Evolutionary conservation across 2,329 filamentous ascomycete genomes (phyloP), one percentile per base, ranked within the genome.

Genomic region (Arachnomyces sp.): DNA sequence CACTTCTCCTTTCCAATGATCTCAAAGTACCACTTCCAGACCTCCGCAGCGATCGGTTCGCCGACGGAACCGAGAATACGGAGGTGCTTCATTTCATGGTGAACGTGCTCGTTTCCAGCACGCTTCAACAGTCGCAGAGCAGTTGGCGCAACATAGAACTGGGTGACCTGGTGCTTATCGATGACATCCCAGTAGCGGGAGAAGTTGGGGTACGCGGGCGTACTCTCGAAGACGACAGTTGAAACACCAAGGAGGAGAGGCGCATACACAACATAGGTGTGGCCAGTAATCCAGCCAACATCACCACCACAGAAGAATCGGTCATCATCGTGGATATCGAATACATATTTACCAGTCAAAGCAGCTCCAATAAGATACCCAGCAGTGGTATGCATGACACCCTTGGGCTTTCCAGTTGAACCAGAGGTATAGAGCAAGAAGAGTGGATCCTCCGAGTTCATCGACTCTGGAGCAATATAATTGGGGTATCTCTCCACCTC

Each of bases 1-100:
- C 86, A 83, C 64, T 94, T 82, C 65, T 90, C 82, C 74, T 88
- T 93, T 58, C 92, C 92, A 39, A 98, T 88, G 52, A 84, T 76
- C 65, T 96, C 88, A 62, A 88, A 90, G 70, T 96, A 98, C 92
- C 92, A 98, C 70, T 96, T 96, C 92, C 92, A 98, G 44, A 98
- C 84, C 65, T 98, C 92, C 15, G 90, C 86, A 13, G 92, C 90
- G 56, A 98, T 98, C 30, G 92, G 92, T 71, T 98, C 92, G 52
- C 92, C 92, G 43, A 98, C 92, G 13, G 90, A 94, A 44, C 90
- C 92, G 14, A 98, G 73, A 4, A 96, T 82, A 60, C 92, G 79
- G 47, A 98, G 76, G 55, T 86, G 78, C 67, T 85, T 82, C 85
- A 98, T 92, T 59, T 87, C 71, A 57, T 83, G 79, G 69, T 87